Percentiles rank a stretch among this genome's conserved stretches.
These are phyloP conservation scores for Suhomyces guaymorum DNA, from an alignment of 1,139 yeast genomes.

Conservation along the genomic window DNA sequence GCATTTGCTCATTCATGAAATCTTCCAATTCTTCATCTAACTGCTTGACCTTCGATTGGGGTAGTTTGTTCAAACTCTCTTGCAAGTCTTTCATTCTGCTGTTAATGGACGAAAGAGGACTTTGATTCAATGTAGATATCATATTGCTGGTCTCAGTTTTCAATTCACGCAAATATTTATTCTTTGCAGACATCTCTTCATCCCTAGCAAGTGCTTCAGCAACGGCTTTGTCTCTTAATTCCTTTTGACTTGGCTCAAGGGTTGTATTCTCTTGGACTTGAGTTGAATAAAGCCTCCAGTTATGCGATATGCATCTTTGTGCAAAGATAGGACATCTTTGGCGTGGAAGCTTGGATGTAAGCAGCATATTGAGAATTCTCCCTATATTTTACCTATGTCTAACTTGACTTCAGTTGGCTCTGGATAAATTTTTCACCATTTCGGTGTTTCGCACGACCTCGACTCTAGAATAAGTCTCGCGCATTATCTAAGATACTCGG, in stretches of 20 bases:
- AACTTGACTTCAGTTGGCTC: not conserved
- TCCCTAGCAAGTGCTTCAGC: conserved; percentile 50
- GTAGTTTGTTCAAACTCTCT: conserved; percentile 30
- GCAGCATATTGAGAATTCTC: not conserved
- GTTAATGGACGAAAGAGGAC: conserved; percentile 35
- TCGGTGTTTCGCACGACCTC: too few species aligned
- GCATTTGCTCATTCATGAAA: conserved; percentile 37
- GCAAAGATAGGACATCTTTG: too few species aligned
- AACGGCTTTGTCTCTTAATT: conserved; percentile 41
- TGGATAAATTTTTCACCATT: conserved; percentile 7
- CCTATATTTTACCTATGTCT: too few species aligned
- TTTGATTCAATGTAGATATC: conserved; percentile 37
- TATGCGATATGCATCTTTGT: too few species aligned
- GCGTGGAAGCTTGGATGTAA: too few species aligned
- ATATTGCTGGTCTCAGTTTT: conserved; percentile 29
- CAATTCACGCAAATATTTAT: conserved; percentile 40
- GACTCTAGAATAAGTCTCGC: conserved; percentile 2
- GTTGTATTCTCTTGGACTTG: conserved; percentile 7
- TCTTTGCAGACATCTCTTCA: conserved; percentile 41
- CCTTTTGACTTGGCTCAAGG: conserved; percentile 26
- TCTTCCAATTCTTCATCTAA: conserved; percentile 47
- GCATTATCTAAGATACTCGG: too few species aligned
- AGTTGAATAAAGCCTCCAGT: conserved; percentile 9
- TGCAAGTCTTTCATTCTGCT: conserved; percentile 35
- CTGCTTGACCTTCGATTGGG: conserved; percentile 38